These are phyloP conservation scores for Magnolia sinica DNA, from an alignment of 164 flowering plant species.

Conservation along the genomic window DNA sequence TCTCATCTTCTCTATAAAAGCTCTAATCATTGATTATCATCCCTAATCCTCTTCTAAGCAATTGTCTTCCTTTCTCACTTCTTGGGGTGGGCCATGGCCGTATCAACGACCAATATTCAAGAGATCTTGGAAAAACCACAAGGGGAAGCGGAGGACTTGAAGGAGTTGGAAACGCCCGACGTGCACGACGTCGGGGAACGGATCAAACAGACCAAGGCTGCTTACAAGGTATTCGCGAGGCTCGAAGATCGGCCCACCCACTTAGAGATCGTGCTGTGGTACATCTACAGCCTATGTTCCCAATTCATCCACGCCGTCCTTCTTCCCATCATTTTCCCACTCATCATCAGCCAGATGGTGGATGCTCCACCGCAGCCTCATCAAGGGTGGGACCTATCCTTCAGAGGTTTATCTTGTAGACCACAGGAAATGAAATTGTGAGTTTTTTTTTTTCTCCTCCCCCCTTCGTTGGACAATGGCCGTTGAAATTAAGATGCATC, in stretches of 20 bases:
- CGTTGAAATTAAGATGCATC: no score
- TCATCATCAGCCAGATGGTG: slow-evolving; percentile 37
- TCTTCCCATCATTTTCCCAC: slow-evolving; percentile 58
- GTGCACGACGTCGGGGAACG: slow-evolving; percentile 17
- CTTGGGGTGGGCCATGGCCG: no score
- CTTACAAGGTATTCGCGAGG: slow-evolving; percentile 25
- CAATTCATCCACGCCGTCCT: slow-evolving; percentile 48
- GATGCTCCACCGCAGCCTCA: slow-evolving; percentile 12
- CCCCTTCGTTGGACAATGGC: no score
- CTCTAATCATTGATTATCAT: no score
- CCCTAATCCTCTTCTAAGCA: no score
- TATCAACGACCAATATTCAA: no score
- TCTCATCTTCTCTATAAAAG: no score
- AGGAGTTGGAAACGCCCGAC: slow-evolving; percentile 19
- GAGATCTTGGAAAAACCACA: neutral
- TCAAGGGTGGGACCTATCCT: slow-evolving; percentile 18
- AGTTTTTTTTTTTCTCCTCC: slow-evolving; percentile 18
- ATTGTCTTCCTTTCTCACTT: no score
- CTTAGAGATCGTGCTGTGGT: slow-evolving; percentile 46
- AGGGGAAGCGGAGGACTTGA: neutral
- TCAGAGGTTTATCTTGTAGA: slow-evolving; percentile 29
- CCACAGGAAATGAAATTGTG: slow-evolving; percentile 37
- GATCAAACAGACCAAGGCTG: slow-evolving; percentile 28
- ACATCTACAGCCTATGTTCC: slow-evolving; percentile 52
- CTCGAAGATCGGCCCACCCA: slow-evolving; percentile 35